Evolutionary conservation across 768 basidiomycete genomes (phyloP).

Genomic region (Kondoa malvinella): DNA sequence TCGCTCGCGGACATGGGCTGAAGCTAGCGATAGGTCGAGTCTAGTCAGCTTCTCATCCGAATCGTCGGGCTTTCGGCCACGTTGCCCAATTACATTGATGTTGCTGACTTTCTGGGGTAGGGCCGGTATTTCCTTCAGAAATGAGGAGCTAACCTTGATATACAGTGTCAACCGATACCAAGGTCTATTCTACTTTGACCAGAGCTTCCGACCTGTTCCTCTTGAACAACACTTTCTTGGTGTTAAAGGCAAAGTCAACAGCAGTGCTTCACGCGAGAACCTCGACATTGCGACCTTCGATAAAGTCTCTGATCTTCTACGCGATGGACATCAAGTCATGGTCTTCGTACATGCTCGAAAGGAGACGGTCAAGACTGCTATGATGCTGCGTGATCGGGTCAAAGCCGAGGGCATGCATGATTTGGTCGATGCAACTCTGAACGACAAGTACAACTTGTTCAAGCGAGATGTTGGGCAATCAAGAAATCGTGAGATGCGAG

Average conservation of each 20-base stretch:
- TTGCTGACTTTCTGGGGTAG: conserved; percentile 81
- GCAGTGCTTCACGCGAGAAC: conserved; percentile 55
- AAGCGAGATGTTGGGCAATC: conserved; percentile 61
- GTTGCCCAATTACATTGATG: conserved; percentile 89
- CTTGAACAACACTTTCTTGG: conserved; percentile 95
- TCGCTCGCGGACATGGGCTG: not conserved
- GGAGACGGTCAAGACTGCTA: conserved; percentile 86
- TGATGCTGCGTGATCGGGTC: conserved; percentile 55
- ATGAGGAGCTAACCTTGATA: not conserved
- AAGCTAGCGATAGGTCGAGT: conserved; percentile 56
- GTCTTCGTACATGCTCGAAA: conserved; percentile 97
- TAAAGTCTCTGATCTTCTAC: conserved; percentile 73
- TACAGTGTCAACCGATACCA: conserved; percentile 62
- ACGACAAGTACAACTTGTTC: conserved; percentile 60
- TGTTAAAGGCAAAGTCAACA: conserved; percentile 70
- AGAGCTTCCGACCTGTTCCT: conserved; percentile 88
- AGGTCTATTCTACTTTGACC: conserved; percentile 93
- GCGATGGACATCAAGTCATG: conserved; percentile 95
- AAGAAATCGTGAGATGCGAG: conserved; percentile 89
- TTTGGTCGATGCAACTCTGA: conserved; percentile 63
- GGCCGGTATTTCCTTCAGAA: conserved; percentile 15
- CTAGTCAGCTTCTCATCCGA: conserved; percentile 83
- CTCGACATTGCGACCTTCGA: conserved; percentile 74
- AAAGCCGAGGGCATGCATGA: conserved; percentile 51
- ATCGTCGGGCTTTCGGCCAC: conserved; percentile 90